These are phyloP conservation scores for Fonsecaea pugnacius DNA, from an alignment of 2,329 filamentous ascomycete genomes.

Conservation along the genomic window DNA sequence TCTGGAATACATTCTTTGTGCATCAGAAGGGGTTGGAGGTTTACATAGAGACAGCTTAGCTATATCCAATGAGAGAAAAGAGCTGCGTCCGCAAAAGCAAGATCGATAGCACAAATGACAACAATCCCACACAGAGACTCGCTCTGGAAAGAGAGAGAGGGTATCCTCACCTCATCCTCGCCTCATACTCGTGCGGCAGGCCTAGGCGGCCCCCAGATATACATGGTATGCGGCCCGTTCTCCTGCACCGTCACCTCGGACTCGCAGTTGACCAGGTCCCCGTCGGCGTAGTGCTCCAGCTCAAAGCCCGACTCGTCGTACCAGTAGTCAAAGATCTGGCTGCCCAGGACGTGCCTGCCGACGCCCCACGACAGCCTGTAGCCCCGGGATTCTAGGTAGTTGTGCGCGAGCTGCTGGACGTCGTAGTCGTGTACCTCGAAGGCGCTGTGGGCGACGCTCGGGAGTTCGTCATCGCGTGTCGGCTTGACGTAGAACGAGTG, in stretches of 20 bases:
- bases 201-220: slow-evolving; percentile 11
- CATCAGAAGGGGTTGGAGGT: slow-evolving; percentile 23
- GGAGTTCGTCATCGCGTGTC: slow-evolving; percentile 26
- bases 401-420: slow-evolving; percentile 69
- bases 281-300: slow-evolving; percentile 72
- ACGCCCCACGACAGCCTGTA: slow-evolving; percentile 72
- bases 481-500: slow-evolving; percentile 53
- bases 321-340: slow-evolving; percentile 75
- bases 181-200: slow-evolving; percentile 4
- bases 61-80: neutral
- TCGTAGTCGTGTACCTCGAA: slow-evolving; percentile 76
- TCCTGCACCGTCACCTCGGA: slow-evolving; percentile 37
- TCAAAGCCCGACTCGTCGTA: slow-evolving; percentile 59
- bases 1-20: slow-evolving; percentile 27
- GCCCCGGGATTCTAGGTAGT: slow-evolving; percentile 66
- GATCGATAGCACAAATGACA: neutral
- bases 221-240: slow-evolving; percentile 13
- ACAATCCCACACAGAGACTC: too few relatives aligned
- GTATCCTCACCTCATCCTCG: too few relatives aligned
- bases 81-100: neutral
- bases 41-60: slow-evolving; percentile 14
- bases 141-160: neutral
- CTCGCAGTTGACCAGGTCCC: slow-evolving; percentile 52
- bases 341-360: slow-evolving; percentile 69
- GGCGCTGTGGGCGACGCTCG: slow-evolving; percentile 67